These are phyloP conservation scores for Penicillium sclerotigenum DNA, from an alignment of 2,329 filamentous ascomycete species.

Conservation along the genomic window DNA sequence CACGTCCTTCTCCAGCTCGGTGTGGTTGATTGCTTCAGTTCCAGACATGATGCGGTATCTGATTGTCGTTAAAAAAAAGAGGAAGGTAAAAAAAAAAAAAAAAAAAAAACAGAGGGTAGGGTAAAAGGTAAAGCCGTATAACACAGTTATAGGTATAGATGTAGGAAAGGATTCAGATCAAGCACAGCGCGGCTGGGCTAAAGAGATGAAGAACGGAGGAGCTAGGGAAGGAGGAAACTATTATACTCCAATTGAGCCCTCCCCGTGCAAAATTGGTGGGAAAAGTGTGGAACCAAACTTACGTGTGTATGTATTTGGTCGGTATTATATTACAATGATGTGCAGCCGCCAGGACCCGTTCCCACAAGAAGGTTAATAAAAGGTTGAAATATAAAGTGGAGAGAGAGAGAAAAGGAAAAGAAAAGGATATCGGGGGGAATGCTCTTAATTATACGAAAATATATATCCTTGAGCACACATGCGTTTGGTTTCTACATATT, in stretches of 20 bases:
- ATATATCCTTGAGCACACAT: too few species aligned
- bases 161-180: conserved; percentile 14
- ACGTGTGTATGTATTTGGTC: conserved; percentile 1
- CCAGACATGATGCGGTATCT: conserved; percentile 26
- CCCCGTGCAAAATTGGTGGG: conserved; percentile 18
- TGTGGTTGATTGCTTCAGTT: conserved; percentile 17
- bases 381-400: conserved; percentile 11
- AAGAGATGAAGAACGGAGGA: conserved; percentile 8
- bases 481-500: too few species aligned
- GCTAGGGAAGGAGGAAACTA: conserved; percentile 12
- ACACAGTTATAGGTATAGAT: conserved; percentile 19
- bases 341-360: conserved; percentile 20
- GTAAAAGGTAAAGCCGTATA: conserved; percentile 10
- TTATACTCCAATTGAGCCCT: conserved; percentile 16
- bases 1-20: conserved; percentile 33
- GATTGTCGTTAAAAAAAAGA: background rate
- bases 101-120: conserved; percentile 8
- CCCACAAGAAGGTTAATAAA: conserved; percentile 12
- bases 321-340: conserved; percentile 17
- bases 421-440: background rate
- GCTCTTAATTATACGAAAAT: background rate
- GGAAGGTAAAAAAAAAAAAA: background rate
- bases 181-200: conserved; percentile 27
- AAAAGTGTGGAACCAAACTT: conserved; percentile 21
- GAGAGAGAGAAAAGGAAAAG: background rate